Conservation (phyloP, 1,284 basidiomycete species). For the Ceratobasidium papillatum region DNA sequence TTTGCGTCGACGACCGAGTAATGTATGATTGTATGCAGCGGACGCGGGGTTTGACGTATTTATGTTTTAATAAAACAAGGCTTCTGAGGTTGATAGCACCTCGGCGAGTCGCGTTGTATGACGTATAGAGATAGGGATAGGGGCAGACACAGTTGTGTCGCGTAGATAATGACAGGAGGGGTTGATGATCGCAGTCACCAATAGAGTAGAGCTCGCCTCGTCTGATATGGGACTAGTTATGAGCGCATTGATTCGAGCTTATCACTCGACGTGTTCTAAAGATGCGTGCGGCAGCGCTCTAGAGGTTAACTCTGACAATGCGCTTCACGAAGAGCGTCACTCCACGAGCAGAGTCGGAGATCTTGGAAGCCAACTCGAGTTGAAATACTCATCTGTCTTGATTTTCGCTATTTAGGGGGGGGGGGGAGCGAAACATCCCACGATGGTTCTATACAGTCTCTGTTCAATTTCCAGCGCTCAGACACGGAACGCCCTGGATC, state of each 20-base stretch:
- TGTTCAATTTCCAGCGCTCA: neutral
- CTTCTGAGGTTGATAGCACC: neutral
- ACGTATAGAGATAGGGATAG: constrained; percentile 17
- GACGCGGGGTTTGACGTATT: neutral
- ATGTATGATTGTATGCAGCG: no score
- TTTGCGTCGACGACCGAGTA: neutral
- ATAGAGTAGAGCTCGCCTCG: neutral
- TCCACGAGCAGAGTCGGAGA: neutral
- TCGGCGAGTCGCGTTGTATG: neutral
- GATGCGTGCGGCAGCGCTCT: neutral
- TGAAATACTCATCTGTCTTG: neutral
- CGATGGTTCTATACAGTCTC: constrained; percentile 10
- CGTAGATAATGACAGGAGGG: neutral
- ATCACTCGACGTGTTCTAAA: neutral
- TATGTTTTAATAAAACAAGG: neutral
- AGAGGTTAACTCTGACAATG: neutral
- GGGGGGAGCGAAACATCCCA: neutral
- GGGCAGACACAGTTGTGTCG: neutral
- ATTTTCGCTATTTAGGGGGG: neutral
- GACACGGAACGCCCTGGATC: neutral
- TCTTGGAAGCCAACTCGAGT: neutral
- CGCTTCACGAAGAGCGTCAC: neutral
- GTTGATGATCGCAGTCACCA: neutral
- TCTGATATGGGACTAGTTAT: neutral
- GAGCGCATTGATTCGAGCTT: neutral